Percentiles rank a stretch among this genome's conserved stretches.
These are phyloP conservation scores for Xylona heveae DNA, from an alignment of 495 filamentous ascomycete species.

Conservation along the genomic window DNA sequence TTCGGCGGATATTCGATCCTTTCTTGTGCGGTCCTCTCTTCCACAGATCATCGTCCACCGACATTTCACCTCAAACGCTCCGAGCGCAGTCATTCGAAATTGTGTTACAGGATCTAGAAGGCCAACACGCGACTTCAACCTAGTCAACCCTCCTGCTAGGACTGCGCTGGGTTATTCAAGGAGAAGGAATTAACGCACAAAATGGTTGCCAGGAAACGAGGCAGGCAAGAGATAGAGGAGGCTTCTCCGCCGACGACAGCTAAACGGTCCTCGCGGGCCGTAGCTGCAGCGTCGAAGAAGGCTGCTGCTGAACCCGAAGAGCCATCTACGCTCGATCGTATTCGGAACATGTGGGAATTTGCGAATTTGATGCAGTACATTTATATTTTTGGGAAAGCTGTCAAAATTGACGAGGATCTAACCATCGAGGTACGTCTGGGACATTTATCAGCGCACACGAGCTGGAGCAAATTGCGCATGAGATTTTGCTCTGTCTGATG, in stretches of 20 bases:
- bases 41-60: too few species aligned
- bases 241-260: too few species aligned
- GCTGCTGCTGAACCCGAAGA: constrained; percentile 24
- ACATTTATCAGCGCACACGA: constrained; percentile 11
- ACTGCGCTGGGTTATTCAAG: too few species aligned
- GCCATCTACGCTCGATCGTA: constrained; percentile 33
- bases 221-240: constrained; percentile 40
- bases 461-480: constrained; percentile 6
- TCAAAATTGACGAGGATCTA: constrained; percentile 73
- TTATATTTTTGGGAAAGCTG: constrained; percentile 63
- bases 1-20: too few species aligned
- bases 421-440: constrained; percentile 55
- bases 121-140: too few species aligned
- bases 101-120: too few species aligned
- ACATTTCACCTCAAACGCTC: too few species aligned
- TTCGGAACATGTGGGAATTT: constrained; percentile 89
- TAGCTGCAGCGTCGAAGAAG: constrained; percentile 17
- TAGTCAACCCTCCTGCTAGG: too few species aligned
- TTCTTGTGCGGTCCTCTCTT: too few species aligned
- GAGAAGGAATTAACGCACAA: too few species aligned
- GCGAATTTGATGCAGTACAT: constrained; percentile 89
- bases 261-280: constrained; percentile 3
- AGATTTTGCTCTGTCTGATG: background rate
- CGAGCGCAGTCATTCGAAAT: too few species aligned
- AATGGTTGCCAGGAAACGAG: constrained; percentile 49